These are phyloP conservation scores for Trichocladium antarcticum DNA, from an alignment of 495 filamentous ascomycete species.

Conservation along the genomic window DNA sequence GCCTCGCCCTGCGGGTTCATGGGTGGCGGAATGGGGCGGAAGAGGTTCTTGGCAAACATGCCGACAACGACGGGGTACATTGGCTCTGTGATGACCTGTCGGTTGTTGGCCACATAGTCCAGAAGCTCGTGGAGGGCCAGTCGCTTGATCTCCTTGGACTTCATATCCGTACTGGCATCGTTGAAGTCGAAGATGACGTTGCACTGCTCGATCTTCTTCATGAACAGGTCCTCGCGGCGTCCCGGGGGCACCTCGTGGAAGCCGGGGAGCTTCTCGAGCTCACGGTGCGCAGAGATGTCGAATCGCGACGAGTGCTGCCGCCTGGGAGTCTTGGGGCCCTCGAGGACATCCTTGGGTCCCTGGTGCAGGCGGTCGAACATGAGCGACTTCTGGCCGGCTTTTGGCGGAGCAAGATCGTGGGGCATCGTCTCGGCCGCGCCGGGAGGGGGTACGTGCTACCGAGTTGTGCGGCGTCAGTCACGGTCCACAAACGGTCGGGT, in stretches of 20 bases:
- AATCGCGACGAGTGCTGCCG: slow-evolving; percentile 96
- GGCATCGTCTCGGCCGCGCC: slow-evolving; percentile 97
- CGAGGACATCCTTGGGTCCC: slow-evolving; percentile 88
- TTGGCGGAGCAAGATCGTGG: slow-evolving; percentile 88
- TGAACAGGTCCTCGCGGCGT: slow-evolving; percentile 91
- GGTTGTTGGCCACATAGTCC: slow-evolving; percentile 97
- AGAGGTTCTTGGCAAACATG: slow-evolving; percentile 99
- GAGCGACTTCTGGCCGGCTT: slow-evolving; percentile 72
- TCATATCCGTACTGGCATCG: slow-evolving; percentile 96
- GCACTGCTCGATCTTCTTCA: slow-evolving; percentile 99
- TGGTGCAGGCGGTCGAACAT: slow-evolving; percentile 87
- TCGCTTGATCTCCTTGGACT: slow-evolving; percentile 99
- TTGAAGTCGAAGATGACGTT: slow-evolving; percentile 99
- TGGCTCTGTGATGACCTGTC: slow-evolving; percentile 94
- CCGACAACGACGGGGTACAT: slow-evolving; percentile 99
- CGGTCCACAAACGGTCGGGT: not conserved
- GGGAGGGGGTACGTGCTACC: slow-evolving; percentile 82
- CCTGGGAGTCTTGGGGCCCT: slow-evolving; percentile 89
- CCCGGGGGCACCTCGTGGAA: slow-evolving; percentile 97
- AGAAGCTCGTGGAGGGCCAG: slow-evolving; percentile 91
- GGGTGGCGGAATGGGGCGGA: slow-evolving; percentile 90
- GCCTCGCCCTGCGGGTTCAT: slow-evolving; percentile 97
- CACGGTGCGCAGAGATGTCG: slow-evolving; percentile 91
- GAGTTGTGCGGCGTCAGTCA: slow-evolving; percentile 14
- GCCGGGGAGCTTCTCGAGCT: slow-evolving; percentile 94